Conservation (phyloP, 257 asterid species). For the Solanum chiquidenum region DNA sequence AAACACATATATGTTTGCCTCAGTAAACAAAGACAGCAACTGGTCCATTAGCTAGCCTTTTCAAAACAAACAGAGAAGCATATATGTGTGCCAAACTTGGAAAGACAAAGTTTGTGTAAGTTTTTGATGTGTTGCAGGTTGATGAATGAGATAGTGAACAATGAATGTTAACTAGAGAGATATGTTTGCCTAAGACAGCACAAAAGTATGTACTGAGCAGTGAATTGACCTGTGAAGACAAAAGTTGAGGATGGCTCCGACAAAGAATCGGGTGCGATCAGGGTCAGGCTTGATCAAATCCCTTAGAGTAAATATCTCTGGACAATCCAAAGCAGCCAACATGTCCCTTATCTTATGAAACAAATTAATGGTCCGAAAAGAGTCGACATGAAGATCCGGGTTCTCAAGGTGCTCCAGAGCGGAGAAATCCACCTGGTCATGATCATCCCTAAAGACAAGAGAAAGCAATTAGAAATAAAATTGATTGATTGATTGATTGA, state of each 20-base stretch:
- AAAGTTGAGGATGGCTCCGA: conserved; percentile 73
- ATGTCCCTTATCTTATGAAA: conserved; percentile 32
- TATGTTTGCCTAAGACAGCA: neutral
- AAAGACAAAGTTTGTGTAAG: no score
- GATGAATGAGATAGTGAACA: no score
- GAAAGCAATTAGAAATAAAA: neutral
- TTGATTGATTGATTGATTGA: neutral
- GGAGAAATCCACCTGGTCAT: conserved; percentile 66
- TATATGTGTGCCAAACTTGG: neutral
- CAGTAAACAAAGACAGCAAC: neutral
- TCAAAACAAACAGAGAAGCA: neutral
- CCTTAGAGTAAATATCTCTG: conserved; percentile 40
- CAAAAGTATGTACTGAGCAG: neutral
- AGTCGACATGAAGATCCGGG: conserved; percentile 62
- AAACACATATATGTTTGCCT: neutral
- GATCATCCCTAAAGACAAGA: conserved; percentile 44
- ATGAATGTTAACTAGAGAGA: no score
- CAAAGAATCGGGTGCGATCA: conserved; percentile 59
- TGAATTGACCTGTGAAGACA: conserved; percentile 32
- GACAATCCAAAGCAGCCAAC: conserved; percentile 43
- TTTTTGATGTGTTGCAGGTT: no score
- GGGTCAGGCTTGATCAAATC: conserved; percentile 78
- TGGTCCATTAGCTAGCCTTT: neutral
- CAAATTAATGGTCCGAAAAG: conserved; percentile 47
- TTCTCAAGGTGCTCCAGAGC: conserved; percentile 71